Conservation (phyloP, 1,284 basidiomycete genomes). For the Leccinum huronense region DNA sequence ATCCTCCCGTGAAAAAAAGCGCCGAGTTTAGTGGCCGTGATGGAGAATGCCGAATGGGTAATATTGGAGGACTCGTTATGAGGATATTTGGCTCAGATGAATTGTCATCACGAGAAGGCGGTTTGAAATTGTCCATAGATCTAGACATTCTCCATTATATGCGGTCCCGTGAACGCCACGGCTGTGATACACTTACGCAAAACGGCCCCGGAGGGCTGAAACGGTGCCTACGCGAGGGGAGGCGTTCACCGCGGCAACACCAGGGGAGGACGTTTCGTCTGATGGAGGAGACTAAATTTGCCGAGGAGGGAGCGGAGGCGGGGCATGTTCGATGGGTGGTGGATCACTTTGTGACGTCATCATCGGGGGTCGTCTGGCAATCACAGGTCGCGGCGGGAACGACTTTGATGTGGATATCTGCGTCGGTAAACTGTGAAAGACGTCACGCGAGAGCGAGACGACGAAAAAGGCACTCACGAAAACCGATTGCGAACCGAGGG, state of each 20-base stretch:
- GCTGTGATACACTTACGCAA: constrained; percentile 24
- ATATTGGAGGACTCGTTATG: constrained; percentile 25
- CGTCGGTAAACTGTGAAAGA: constrained; percentile 15
- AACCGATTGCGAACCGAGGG: constrained; percentile 49
- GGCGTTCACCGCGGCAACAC: not conserved
- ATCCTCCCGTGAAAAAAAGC: constrained; percentile 27
- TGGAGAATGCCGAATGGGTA: constrained; percentile 20
- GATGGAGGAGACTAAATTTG: constrained; percentile 9
- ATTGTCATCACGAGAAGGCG: constrained; percentile 16
- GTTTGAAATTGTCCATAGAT: constrained; percentile 12
- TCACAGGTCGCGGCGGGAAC: constrained; percentile 21
- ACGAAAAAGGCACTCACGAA: constrained; percentile 44
- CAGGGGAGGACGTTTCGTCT: constrained; percentile 9
- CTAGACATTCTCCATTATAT: constrained; percentile 8
- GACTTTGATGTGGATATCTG: constrained; percentile 9
- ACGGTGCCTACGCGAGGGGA: constrained; percentile 16
- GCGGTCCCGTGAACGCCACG: not conserved
- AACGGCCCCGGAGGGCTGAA: constrained; percentile 14
- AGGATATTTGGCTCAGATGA: constrained; percentile 30
- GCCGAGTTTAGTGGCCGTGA: constrained; percentile 16
- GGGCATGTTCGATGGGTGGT: constrained; percentile 10
- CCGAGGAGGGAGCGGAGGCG: constrained; percentile 22
- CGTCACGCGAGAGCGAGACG: not conserved
- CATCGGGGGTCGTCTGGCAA: constrained; percentile 16
- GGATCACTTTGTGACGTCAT: constrained; percentile 27